Conservation (phyloP, 2,329 filamentous ascomycete species). For the Phaeoacremonium minimum region DNA sequence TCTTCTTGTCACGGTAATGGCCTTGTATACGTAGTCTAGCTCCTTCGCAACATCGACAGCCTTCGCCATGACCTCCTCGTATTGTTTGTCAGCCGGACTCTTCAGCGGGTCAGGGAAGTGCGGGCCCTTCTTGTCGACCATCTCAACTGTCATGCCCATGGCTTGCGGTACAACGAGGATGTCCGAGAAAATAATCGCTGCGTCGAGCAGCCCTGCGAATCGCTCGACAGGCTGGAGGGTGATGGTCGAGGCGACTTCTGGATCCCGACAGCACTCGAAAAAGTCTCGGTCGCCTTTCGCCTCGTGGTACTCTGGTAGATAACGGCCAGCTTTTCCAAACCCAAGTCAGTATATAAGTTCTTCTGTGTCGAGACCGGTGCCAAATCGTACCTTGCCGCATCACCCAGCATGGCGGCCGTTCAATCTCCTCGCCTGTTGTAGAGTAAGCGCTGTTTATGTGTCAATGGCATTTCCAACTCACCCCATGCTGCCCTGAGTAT, state of each 20-base stretch:
- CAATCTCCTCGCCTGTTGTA: conserved; percentile 73
- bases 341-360: too few species aligned
- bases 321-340: conserved; percentile 85
- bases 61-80: conserved; percentile 68
- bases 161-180: conserved; percentile 97
- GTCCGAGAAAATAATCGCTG: conserved; percentile 97
- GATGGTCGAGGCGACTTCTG: conserved; percentile 87
- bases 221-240: conserved; percentile 95
- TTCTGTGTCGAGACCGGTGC: too few species aligned
- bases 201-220: conserved; percentile 85
- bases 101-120: conserved; percentile 85
- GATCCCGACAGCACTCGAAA: conserved; percentile 93
- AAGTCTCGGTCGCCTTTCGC: conserved; percentile 90
- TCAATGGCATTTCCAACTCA: conserved; percentile 32
- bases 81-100: conserved; percentile 78
- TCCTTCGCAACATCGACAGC: conserved; percentile 81
- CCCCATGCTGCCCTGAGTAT: conserved; percentile 86
- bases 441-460: not conserved
- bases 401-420: conserved; percentile 95
- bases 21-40: conserved; percentile 92
- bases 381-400: conserved; percentile 84
- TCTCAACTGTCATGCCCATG: conserved; percentile 97
- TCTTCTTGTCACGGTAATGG: conserved; percentile 83
- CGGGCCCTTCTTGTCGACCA: conserved; percentile 92
- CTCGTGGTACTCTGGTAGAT: conserved; percentile 96